Evolutionary conservation across 306 rosid genomes (phyloP).

Genomic region (Vicia villosa): DNA sequence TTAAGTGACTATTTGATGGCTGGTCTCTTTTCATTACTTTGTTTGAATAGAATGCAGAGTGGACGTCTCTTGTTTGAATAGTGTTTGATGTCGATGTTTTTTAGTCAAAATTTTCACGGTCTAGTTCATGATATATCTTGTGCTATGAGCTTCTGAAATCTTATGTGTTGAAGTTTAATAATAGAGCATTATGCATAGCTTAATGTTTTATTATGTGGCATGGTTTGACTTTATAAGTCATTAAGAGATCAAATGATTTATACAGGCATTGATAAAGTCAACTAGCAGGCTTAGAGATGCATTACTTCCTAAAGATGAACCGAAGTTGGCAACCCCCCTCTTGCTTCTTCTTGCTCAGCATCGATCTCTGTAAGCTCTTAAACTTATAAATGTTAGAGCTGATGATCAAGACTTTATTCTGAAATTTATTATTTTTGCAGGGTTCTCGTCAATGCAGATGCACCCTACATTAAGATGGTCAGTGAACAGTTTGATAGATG

Average conservation of each 20-base stretch:
- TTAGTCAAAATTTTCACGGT: neutral
- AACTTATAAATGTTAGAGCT: slow-evolving; percentile 18
- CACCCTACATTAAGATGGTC: slow-evolving; percentile 96
- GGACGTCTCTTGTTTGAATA: slow-evolving; percentile 13
- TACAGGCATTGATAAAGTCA: slow-evolving; percentile 89
- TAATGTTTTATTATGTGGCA: slow-evolving; percentile 1
- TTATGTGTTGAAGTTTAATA: neutral
- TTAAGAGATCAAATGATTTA: slow-evolving; percentile 18
- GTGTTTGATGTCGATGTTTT: slow-evolving; percentile 10
- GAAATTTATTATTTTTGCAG: slow-evolving; percentile 54
- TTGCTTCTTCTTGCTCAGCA: slow-evolving; percentile 94
- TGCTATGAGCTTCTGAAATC: slow-evolving; percentile 15
- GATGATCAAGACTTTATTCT: slow-evolving; percentile 21
- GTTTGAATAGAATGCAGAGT: neutral
- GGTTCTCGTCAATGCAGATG: slow-evolving; percentile 83
- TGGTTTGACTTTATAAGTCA: slow-evolving; percentile 22
- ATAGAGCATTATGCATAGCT: slow-evolving; percentile 2
- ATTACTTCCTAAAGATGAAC: slow-evolving; percentile 88
- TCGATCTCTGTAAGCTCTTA: slow-evolving; percentile 81
- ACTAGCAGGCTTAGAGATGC: slow-evolving; percentile 89
- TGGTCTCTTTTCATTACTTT: slow-evolving; percentile 3
- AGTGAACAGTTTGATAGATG: slow-evolving; percentile 96
- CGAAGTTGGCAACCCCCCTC: slow-evolving; percentile 85
- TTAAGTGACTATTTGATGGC: neutral
- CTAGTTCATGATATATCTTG: slow-evolving; percentile 21